Percentiles rank a stretch among this genome's conserved stretches.
These are phyloP conservation scores for Crassisporium funariophilum DNA, from an alignment of 768 basidiomycete species.

Conservation along the genomic window DNA sequence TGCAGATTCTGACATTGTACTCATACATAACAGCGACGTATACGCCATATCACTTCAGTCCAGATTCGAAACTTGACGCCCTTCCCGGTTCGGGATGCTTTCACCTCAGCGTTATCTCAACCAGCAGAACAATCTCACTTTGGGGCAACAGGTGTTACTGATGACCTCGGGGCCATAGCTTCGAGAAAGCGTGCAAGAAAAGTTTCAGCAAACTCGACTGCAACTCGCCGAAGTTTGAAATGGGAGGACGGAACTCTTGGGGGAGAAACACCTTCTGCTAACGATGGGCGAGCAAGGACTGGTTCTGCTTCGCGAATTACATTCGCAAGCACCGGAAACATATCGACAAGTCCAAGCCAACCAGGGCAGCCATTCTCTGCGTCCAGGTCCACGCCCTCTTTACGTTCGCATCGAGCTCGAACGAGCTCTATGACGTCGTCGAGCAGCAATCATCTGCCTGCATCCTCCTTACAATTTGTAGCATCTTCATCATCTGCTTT, in stretches of 20 bases:
- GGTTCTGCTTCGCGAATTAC: conserved; percentile 49
- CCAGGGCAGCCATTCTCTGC: conserved; percentile 13
- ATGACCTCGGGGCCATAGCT: conserved; percentile 69
- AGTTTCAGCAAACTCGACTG: conserved; percentile 59
- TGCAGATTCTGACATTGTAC: not conserved
- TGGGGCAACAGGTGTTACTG: conserved; percentile 54
- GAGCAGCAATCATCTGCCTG: conserved; percentile 30
- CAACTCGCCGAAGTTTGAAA: conserved; percentile 46
- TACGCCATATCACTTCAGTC: conserved; percentile 72
- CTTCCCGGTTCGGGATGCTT: conserved; percentile 76
- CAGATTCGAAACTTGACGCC: conserved; percentile 85
- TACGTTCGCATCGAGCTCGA: conserved; percentile 45
- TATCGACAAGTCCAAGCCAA: conserved; percentile 16
- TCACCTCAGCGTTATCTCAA: conserved; percentile 73
- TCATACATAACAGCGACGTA: conserved; percentile 51
- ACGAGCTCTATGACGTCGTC: conserved; percentile 58
- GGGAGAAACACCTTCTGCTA: conserved; percentile 23
- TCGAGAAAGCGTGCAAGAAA: conserved; percentile 61
- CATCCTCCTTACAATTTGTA: conserved; percentile 16
- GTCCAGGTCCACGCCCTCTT: conserved; percentile 31
- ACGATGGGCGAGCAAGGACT: conserved; percentile 32
- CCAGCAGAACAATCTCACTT: conserved; percentile 66
- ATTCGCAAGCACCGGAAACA: conserved; percentile 25
- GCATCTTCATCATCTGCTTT: conserved; percentile 14
- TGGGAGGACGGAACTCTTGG: conserved; percentile 46